phyloP scores from a whole-genome alignment of 768 basidiomycete genomes.

The Suillus luteus region DNA sequence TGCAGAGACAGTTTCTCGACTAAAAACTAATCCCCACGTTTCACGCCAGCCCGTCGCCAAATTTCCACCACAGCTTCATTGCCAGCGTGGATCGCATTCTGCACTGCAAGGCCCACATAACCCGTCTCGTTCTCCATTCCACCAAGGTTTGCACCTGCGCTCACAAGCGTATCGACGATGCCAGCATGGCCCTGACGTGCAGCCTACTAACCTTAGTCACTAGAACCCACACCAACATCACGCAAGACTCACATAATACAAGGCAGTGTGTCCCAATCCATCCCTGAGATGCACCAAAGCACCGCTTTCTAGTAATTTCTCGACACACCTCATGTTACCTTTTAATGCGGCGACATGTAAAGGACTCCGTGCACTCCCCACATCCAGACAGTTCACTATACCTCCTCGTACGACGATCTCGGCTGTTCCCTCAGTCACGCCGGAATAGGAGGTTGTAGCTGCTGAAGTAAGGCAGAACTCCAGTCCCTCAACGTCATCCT shows the following conservation, averaged over 20 bases:
- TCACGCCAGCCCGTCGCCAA: conserved; percentile 59
- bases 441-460: conserved; percentile 18
- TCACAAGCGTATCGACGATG: conserved; percentile 64
- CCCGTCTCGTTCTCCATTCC: conserved; percentile 61
- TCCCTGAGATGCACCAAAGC: conserved; percentile 85
- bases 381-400: conserved; percentile 71
- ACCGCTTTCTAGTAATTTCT: conserved; percentile 64
- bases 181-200: conserved; percentile 68
- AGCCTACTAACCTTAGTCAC: conserved; percentile 47
- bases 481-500: conserved; percentile 65
- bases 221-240: neutral
- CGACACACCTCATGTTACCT: conserved; percentile 48
- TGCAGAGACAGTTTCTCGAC: neutral
- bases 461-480: conserved; percentile 51
- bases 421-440: conserved; percentile 26
- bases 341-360: conserved; percentile 79
- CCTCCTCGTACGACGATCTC: conserved; percentile 54
- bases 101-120: conserved; percentile 53
- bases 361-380: conserved; percentile 71
- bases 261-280: conserved; percentile 74
- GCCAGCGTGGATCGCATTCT: conserved; percentile 38
- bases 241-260: conserved; percentile 67
- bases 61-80: conserved; percentile 48
- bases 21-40: neutral
- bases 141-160: conserved; percentile 74